Percentiles rank a stretch among this genome's conserved stretches.
phyloP scores from a whole-genome alignment of 768 basidiomycete species.

The Tylopilus balloui region DNA sequence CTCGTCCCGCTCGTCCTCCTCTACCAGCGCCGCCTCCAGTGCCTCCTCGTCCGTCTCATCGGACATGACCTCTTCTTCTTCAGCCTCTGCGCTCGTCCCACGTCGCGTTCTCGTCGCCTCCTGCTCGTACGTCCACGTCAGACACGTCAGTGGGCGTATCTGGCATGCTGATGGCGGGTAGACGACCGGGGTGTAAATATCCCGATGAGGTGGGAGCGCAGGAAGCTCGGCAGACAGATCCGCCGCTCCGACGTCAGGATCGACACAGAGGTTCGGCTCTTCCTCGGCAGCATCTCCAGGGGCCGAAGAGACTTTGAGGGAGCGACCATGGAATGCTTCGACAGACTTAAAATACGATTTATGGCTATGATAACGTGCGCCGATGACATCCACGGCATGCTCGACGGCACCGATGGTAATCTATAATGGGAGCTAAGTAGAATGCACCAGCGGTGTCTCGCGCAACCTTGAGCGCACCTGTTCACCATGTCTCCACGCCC shows the following conservation, averaged over 20 bases:
- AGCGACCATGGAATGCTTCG: constrained; percentile 12
- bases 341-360: constrained; percentile 40
- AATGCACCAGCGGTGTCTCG: background rate
- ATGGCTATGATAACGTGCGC: constrained; percentile 35
- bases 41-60: constrained; percentile 36
- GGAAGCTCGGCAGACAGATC: background rate
- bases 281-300: constrained; percentile 12
- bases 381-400: constrained; percentile 48
- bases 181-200: constrained; percentile 36
- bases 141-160: constrained; percentile 11
- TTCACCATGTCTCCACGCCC: constrained; percentile 51
- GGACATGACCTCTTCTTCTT: constrained; percentile 26
- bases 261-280: constrained; percentile 9
- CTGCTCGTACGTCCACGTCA: constrained; percentile 22
- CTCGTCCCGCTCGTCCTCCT: constrained; percentile 41
- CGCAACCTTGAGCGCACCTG: constrained; percentile 32
- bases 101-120: constrained; percentile 18
- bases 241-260: constrained; percentile 2
- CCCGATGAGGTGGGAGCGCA: constrained; percentile 24
- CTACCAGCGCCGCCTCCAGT: constrained; percentile 37
- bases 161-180: constrained; percentile 30
- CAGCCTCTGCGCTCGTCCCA: constrained; percentile 15
- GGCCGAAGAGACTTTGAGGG: background rate
- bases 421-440: constrained; percentile 28
- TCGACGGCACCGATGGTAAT: constrained; percentile 41